Percentiles rank a stretch among this genome's conserved stretches.
Conservation (phyloP, 202 grass and related monocot genomes). For the Panicum hallii region DNA sequence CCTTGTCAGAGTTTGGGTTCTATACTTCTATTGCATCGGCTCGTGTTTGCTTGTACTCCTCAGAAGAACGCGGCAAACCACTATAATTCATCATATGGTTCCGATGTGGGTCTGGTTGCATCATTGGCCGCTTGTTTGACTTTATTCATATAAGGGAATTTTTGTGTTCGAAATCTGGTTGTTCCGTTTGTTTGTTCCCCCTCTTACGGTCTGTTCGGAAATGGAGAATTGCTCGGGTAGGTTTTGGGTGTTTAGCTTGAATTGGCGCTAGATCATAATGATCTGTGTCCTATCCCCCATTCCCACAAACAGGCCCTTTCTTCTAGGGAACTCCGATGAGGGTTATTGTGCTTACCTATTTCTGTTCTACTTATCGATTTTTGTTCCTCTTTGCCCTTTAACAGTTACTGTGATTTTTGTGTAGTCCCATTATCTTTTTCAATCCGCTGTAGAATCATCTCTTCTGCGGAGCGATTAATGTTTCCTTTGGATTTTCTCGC, state of each 20-base stretch:
- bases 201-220: not conserved
- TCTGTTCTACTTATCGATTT: not conserved
- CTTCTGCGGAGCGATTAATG: not conserved
- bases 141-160: not conserved
- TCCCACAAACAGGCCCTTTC: not conserved
- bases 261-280: not conserved
- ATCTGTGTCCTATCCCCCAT: not conserved
- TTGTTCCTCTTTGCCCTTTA: not conserved
- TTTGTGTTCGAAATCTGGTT: not conserved
- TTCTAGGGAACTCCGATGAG: not conserved
- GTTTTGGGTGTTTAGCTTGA: not conserved
- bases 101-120: not conserved
- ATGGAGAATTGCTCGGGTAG: not conserved
- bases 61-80: not conserved
- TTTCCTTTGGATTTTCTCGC: not conserved
- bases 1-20: not conserved
- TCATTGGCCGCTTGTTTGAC: conserved; percentile 12
- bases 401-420: not conserved
- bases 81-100: not conserved
- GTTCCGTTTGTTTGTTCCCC: not conserved
- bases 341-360: not conserved
- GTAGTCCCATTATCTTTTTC: not conserved
- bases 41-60: not conserved
- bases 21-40: not conserved
- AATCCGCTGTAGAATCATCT: not conserved